phyloP scores from a whole-genome alignment of 805 yeast genomes.

The Candida broadrunensis region DNA sequence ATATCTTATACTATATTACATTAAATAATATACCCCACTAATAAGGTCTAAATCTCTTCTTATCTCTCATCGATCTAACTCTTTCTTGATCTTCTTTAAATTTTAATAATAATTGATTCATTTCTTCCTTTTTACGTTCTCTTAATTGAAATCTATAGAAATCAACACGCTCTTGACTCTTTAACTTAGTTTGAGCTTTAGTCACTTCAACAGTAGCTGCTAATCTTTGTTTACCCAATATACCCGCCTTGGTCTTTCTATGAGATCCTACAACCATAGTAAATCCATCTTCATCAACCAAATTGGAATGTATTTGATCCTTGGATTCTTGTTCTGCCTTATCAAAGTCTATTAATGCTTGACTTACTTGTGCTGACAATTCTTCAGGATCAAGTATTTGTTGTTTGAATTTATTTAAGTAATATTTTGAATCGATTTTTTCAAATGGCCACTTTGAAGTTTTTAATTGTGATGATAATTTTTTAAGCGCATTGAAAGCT shows the following conservation, averaged over 20 bases:
- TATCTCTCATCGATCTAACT: conserved; percentile 73
- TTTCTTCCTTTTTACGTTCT: conserved; percentile 87
- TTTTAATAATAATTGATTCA: conserved; percentile 78
- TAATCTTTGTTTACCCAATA: conserved; percentile 52
- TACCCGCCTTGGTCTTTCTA: conserved; percentile 74
- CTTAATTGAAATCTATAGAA: conserved; percentile 96
- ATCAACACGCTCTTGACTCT: conserved; percentile 78
- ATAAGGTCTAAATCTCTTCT: conserved; percentile 83
- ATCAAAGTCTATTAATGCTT: conserved; percentile 65
- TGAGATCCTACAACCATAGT: conserved; percentile 86
- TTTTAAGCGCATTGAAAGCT: conserved; percentile 62
- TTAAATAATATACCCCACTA: conserved; percentile 18
- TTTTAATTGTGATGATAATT: conserved; percentile 28
- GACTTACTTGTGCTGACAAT: conserved; percentile 55
- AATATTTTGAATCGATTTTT: conserved; percentile 33
- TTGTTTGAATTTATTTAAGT: conserved; percentile 31
- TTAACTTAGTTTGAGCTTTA: conserved; percentile 48
- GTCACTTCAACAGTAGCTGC: conserved; percentile 35
- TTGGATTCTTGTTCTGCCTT: conserved; percentile 62
- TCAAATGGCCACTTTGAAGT: conserved; percentile 38
- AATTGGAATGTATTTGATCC: conserved; percentile 50
- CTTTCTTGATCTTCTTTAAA: conserved; percentile 90
- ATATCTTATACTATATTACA: no score
- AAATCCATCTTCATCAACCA: conserved; percentile 92
- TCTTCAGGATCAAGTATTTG: conserved; percentile 47